Evolutionary conservation across 306 rosid genomes (phyloP), one percentile per base, ranked within the genome.

Genomic region (Alnus rubra): DNA sequence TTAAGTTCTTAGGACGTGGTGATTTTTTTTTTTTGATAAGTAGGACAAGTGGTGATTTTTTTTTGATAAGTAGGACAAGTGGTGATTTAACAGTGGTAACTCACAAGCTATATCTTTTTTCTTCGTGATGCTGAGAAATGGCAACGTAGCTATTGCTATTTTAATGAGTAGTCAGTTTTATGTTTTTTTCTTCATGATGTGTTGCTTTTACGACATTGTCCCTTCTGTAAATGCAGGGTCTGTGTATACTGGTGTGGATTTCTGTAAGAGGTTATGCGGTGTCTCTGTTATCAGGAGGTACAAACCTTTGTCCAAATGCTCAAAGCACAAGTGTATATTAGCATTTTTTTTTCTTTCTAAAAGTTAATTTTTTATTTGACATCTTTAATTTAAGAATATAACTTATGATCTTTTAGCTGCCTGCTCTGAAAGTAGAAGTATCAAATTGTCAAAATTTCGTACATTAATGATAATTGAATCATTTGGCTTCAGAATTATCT

Each of bases 261-360:
- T 96, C 79, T 91, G 97, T 77, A 96, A 96, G 96, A 91, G 98
- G 87, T 81, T 96, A 76, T 96, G 99, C 49, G 99, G 99, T 53
- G 97, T 93, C 44, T 96, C 99, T 69, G 84, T 96, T 74, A 88
- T 96, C 82, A 84, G 98, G 85, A 96, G 99, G 99, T 96, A 89
- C 75, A 8, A n/a, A 52, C 74, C 37, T 71, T 63, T 73, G 76
- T 82, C 74, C 78, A 45, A 15, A 37, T 74, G 30, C 49, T 69
- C 56, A 54, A 76, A 33, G 74, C 76, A n/a, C 7, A 2, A 31
- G 9, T 58, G 9, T 58, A 33, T 70, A 9, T 51, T 74, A 77
- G 75, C 45, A 76, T 60, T 42, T 71, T 60, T 47, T 28, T 62
- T 64, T 62, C 39, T 23, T 23, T 49, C 18, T 3, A 59, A 49